Evolutionary conservation across 495 filamentous ascomycete genomes (phyloP).

Genomic region (Tirmania nivea): DNA sequence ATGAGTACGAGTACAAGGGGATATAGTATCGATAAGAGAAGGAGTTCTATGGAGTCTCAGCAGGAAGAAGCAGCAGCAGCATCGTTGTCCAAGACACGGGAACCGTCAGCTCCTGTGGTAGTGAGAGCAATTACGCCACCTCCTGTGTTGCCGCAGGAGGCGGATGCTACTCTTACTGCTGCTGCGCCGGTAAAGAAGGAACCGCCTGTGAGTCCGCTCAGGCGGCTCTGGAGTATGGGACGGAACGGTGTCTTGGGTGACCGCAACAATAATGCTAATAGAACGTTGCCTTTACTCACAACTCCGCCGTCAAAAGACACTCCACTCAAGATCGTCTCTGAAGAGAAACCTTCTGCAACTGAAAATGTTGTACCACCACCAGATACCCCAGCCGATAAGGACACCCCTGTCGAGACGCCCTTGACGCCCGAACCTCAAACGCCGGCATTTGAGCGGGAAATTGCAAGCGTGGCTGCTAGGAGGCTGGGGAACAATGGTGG

Average conservation of each 20-base stretch:
- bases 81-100: neutral
- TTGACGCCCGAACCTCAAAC: neutral
- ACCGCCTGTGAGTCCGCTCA: neutral
- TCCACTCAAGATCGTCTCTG: neutral
- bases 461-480: neutral
- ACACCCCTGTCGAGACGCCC: neutral
- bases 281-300: neutral
- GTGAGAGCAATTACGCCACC: neutral
- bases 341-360: neutral
- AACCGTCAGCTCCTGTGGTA: neutral
- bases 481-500: neutral
- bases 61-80: neutral
- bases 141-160: neutral
- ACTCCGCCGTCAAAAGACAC: neutral
- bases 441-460: neutral
- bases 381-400: too few relatives aligned
- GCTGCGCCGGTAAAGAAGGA: neutral
- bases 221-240: neutral
- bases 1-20: constrained; percentile 6
- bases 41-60: neutral
- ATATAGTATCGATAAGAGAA: neutral
- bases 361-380: neutral
- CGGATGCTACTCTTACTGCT: neutral
- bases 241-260: neutral
- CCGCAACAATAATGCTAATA: neutral